Evolutionary conservation across 1,284 basidiomycete genomes (phyloP).

Genomic region (Sanghuangporus weigelae): DNA sequence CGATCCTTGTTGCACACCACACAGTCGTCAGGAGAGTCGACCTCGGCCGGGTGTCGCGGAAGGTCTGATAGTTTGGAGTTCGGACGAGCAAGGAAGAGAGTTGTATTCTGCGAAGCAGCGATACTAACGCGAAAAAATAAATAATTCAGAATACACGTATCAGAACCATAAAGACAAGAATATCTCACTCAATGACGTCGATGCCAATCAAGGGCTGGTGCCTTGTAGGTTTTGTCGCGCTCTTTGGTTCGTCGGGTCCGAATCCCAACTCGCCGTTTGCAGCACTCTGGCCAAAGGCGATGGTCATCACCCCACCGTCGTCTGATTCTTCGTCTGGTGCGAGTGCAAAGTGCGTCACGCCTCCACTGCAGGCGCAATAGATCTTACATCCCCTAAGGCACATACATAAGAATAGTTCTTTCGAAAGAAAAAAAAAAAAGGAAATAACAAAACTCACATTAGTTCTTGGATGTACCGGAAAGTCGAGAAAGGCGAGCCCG

Average conservation of each 20-base stretch:
- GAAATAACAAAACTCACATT: constrained; percentile 40
- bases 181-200: constrained; percentile 68
- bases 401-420: constrained; percentile 13
- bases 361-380: constrained; percentile 64
- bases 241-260: constrained; percentile 77
- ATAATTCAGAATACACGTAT: not conserved
- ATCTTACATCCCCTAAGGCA: constrained; percentile 65
- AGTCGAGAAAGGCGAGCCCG: constrained; percentile 75
- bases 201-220: constrained; percentile 71
- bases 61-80: constrained; percentile 67
- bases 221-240: constrained; percentile 78
- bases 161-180: not conserved
- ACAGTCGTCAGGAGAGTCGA: constrained; percentile 68
- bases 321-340: constrained; percentile 52
- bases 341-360: constrained; percentile 85
- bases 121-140: constrained; percentile 48
- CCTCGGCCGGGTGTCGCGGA: constrained; percentile 67
- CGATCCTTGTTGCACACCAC: constrained; percentile 65
- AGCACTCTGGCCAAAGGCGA: constrained; percentile 83
- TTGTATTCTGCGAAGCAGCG: constrained; percentile 82
- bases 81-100: constrained; percentile 72
- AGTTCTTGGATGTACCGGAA: constrained; percentile 82
- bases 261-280: constrained; percentile 81
- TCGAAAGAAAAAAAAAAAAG: not conserved
- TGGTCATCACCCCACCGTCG: constrained; percentile 71